Conservation (phyloP, 345 rosid genomes). For the Gossypium sturtianum region DNA sequence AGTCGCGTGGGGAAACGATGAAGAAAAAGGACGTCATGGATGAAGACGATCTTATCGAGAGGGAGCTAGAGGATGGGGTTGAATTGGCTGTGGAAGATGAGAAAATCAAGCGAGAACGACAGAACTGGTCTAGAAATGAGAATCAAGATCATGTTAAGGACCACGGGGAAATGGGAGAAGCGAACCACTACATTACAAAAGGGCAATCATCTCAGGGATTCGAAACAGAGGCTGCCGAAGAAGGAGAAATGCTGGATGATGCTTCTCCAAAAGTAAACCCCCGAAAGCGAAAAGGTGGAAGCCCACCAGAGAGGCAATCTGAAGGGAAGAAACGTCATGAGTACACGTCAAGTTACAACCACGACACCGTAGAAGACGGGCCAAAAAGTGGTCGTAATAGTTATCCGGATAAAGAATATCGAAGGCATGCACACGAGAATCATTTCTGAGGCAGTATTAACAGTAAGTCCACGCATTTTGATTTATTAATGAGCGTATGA, state of each 20-base stretch:
- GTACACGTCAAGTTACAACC: conserved; percentile 20
- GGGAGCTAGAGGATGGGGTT: conserved; percentile 64
- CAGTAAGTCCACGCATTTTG: too few relatives aligned
- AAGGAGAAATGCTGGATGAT: conserved; percentile 64
- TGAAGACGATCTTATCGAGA: conserved; percentile 76
- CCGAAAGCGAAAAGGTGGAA: conserved; percentile 62
- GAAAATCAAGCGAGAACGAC: conserved; percentile 48
- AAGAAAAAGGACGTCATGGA: conserved; percentile 63
- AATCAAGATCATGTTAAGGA: conserved; percentile 26
- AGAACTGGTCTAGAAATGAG: conserved; percentile 41
- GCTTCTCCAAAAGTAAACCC: conserved; percentile 39
- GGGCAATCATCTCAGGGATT: conserved; percentile 23
- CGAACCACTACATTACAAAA: conserved; percentile 25
- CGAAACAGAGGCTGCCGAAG: conserved; percentile 37
- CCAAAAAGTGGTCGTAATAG: conserved; percentile 20
- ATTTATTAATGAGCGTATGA: neutral
- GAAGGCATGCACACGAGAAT: conserved; percentile 42
- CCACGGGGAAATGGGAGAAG: conserved; percentile 45
- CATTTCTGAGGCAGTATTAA: conserved; percentile 22
- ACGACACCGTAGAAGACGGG: conserved; percentile 23
- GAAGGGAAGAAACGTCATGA: conserved; percentile 60
- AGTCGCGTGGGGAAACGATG: conserved; percentile 55
- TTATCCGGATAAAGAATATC: conserved; percentile 33
- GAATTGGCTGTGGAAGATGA: conserved; percentile 64
- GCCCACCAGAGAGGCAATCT: conserved; percentile 46